phyloP scores from a whole-genome alignment of 2,329 filamentous ascomycete genomes.

The Fonsecaea pugnacius region DNA sequence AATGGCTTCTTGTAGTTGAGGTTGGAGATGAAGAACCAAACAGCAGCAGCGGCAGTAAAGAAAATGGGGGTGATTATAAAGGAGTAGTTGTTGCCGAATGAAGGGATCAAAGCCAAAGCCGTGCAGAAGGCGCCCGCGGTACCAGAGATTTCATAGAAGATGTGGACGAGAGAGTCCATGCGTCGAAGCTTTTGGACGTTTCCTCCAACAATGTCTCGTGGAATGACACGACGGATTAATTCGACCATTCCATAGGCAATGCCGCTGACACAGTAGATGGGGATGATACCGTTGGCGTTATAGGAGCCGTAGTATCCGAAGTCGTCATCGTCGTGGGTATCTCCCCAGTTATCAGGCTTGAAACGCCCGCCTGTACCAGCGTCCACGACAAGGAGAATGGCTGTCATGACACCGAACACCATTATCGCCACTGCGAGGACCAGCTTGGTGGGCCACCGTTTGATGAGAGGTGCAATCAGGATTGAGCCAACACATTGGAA shows the following conservation, averaged over 20 bases:
- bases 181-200: conserved; percentile 56
- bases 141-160: conserved; percentile 56
- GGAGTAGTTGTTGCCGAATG: conserved; percentile 57
- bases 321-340: background rate
- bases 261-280: conserved; percentile 52
- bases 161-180: conserved; percentile 54
- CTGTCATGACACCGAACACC: conserved; percentile 54
- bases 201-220: conserved; percentile 57
- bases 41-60: conserved; percentile 48
- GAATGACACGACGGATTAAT: conserved; percentile 57
- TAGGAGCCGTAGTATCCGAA: conserved; percentile 3
- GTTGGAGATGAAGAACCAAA: conserved; percentile 56
- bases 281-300: conserved; percentile 47
- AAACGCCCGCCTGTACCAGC: conserved; percentile 49
- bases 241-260: conserved; percentile 55
- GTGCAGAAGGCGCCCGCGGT: conserved; percentile 55
- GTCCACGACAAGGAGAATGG: conserved; percentile 55
- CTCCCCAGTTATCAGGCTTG: background rate
- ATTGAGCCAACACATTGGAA: conserved; percentile 58
- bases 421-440: conserved; percentile 53
- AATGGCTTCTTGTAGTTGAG: conserved; percentile 40
- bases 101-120: conserved; percentile 56
- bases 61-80: conserved; percentile 58
- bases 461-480: conserved; percentile 56
- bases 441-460: conserved; percentile 53